phyloP scores from a whole-genome alignment of 163 green algal species.

The Volvox carteri region DNA sequence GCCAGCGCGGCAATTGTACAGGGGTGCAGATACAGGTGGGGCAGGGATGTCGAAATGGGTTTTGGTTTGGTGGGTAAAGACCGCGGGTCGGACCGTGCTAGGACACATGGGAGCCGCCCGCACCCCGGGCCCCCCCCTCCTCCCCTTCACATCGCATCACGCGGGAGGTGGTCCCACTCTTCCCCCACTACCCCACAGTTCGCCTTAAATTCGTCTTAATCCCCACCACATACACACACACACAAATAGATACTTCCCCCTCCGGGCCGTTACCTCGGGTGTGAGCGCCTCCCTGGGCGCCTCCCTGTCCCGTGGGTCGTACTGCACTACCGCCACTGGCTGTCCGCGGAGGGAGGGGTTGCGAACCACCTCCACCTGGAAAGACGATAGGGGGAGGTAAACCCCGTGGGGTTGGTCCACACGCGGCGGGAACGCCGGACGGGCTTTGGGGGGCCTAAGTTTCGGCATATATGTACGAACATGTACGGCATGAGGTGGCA shows the following conservation, averaged over 20 bases:
- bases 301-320: slow-evolving; percentile 77
- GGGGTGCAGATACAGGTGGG: background rate
- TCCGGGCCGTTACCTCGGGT: slow-evolving; percentile 27
- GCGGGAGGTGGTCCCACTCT: background rate
- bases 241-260: background rate
- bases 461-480: background rate
- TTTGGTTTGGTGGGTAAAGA: too few species aligned
- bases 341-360: slow-evolving; percentile 61
- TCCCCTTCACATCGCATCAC: background rate
- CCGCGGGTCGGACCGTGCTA: too few species aligned
- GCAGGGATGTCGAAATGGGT: too few species aligned
- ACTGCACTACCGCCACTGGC: slow-evolving; percentile 79
- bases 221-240: background rate
- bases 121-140: too few species aligned
- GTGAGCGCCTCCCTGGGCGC: slow-evolving; percentile 64
- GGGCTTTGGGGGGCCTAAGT: background rate
- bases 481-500: background rate
- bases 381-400: too few species aligned
- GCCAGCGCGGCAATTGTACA: background rate
- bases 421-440: too few species aligned
- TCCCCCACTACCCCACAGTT: background rate
- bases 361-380: slow-evolving; percentile 70
- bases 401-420: too few species aligned
- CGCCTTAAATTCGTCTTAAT: too few species aligned
- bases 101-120: too few species aligned